A percentile compares a stretch with the other conserved stretches of the same genome.
These are phyloP conservation scores for Hypoxylon trugodes DNA, from an alignment of 495 filamentous ascomycete genomes.

Conservation along the genomic window DNA sequence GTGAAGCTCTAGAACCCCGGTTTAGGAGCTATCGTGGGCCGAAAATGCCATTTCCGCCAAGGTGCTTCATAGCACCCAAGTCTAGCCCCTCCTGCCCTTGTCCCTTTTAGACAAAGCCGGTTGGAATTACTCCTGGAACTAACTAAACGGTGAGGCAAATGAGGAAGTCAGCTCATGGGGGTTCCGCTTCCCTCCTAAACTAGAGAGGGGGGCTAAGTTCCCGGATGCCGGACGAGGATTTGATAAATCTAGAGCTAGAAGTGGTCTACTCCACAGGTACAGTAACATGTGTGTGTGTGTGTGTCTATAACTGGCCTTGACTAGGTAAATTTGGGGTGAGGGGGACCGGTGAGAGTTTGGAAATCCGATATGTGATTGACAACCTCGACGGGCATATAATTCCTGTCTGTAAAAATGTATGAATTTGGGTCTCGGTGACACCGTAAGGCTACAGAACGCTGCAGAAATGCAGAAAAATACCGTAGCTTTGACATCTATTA, in stretches of 20 bases:
- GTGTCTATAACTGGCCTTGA: slow-evolving; percentile 19
- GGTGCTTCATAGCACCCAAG: slow-evolving; percentile 23
- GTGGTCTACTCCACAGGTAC: slow-evolving; percentile 26
- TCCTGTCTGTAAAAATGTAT: slow-evolving; percentile 8
- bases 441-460: slow-evolving; percentile 13
- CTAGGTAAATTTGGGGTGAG: slow-evolving; percentile 24
- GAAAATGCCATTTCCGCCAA: slow-evolving; percentile 22
- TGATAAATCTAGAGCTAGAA: slow-evolving; percentile 31
- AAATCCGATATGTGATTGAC: slow-evolving; percentile 30
- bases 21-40: slow-evolving; percentile 31
- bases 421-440: slow-evolving; percentile 22
- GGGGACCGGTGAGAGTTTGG: slow-evolving; percentile 32
- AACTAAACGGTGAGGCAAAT: slow-evolving; percentile 25
- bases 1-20: slow-evolving; percentile 18
- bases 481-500: background rate
- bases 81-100: slow-evolving; percentile 26
- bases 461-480: slow-evolving; percentile 9
- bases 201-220: slow-evolving; percentile 27
- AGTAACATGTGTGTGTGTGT: slow-evolving; percentile 30
- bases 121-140: slow-evolving; percentile 19
- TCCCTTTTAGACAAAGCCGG: slow-evolving; percentile 5
- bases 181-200: slow-evolving; percentile 21
- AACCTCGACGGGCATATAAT: slow-evolving; percentile 8
- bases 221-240: slow-evolving; percentile 23
- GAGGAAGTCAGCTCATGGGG: slow-evolving; percentile 15